These are phyloP conservation scores for Yamadazyma mexicana DNA, from an alignment of 1,139 yeast species.

Conservation along the genomic window DNA sequence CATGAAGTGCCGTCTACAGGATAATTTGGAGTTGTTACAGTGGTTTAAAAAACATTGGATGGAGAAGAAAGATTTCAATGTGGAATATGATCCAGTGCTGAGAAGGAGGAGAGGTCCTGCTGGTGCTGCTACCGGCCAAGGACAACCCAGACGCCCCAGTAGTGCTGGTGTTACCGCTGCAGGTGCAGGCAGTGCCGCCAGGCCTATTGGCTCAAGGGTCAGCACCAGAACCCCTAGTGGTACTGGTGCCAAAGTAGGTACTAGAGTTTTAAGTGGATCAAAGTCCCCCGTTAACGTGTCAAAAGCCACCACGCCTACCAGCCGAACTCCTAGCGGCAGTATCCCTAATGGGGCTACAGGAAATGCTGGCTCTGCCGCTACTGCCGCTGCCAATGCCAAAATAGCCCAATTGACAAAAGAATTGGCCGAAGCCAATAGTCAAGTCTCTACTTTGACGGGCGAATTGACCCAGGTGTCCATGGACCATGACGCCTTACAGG, in stretches of 20 bases:
- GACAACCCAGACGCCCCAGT: not conserved
- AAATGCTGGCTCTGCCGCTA: not conserved
- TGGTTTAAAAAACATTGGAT: slow-evolving; percentile 88
- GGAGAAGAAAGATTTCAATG: slow-evolving; percentile 60
- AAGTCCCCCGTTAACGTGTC: slow-evolving; percentile 1
- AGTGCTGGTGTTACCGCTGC: too few species aligned
- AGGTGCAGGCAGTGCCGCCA: slow-evolving; percentile 9
- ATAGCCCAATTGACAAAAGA: slow-evolving; percentile 20
- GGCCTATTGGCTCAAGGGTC: slow-evolving; percentile 4
- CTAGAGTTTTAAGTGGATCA: slow-evolving; percentile 1
- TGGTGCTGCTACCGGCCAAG: too few species aligned
- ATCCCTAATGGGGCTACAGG: slow-evolving; percentile 1
- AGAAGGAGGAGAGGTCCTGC: slow-evolving; percentile 19
- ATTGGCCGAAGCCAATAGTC: slow-evolving; percentile 26
- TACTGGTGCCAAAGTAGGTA: slow-evolving; percentile 1
- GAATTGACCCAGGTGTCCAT: slow-evolving; percentile 55
- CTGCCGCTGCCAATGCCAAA: slow-evolving; percentile 16
- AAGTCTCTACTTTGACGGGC: slow-evolving; percentile 40
- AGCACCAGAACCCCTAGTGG: slow-evolving; percentile 1
- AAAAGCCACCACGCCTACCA: not conserved
- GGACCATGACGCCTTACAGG: slow-evolving; percentile 59
- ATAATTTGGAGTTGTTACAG: slow-evolving; percentile 88
- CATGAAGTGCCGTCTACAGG: slow-evolving; percentile 88
- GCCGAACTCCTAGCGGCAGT: not conserved
- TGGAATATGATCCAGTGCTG: slow-evolving; percentile 60